Conservation (phyloP, 208 protist species). For the Acanthamoeba royreba region DNA sequence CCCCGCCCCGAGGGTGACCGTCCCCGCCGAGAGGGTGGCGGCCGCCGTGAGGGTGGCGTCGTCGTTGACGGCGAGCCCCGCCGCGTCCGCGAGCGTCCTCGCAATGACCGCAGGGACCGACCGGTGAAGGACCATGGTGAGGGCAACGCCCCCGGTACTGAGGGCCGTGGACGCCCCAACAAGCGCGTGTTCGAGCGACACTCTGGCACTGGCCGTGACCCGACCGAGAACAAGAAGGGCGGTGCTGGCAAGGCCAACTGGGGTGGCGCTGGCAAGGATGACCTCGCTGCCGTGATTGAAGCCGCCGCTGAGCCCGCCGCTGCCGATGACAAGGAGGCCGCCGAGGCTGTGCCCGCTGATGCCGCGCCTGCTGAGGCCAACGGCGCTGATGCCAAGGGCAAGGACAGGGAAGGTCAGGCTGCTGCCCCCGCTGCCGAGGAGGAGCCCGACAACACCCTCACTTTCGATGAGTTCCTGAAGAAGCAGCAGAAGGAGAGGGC, state of each 20-base stretch:
- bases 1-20: too few species aligned
- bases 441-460: neutral
- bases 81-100: too few species aligned
- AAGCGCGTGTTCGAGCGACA: neutral
- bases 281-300: neutral
- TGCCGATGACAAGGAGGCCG: neutral
- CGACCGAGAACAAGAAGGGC: neutral
- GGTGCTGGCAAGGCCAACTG: neutral
- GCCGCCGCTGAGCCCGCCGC: neutral
- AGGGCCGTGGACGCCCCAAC: neutral
- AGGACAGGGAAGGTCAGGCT: neutral
- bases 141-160: neutral
- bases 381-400: neutral
- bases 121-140: too few species aligned
- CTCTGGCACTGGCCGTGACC: neutral
- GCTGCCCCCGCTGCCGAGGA: neutral
- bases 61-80: too few species aligned
- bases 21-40: too few species aligned
- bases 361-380: neutral
- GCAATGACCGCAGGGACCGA: too few species aligned
- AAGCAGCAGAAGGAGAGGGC: neutral
- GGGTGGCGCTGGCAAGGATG: neutral
- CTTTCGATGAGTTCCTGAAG: neutral
- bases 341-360: neutral
- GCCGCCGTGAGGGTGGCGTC: too few species aligned